Percentiles rank a stretch among this genome's conserved stretches.
phyloP scores from a whole-genome alignment of 1,284 basidiomycete species.

The Malassezia sympodialis region DNA sequence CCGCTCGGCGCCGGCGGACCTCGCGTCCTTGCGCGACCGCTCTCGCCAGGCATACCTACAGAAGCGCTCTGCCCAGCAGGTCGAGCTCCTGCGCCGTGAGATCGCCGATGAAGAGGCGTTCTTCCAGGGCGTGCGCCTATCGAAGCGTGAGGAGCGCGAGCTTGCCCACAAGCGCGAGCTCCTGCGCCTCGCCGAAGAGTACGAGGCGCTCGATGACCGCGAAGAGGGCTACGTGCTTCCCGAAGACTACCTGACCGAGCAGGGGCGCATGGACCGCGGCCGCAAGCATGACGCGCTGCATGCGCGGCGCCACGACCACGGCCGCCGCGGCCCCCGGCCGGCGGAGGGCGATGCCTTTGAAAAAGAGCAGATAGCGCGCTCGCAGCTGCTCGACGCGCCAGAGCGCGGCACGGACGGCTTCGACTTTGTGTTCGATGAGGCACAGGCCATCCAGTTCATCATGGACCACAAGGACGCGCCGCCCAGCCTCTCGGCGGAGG shows the following conservation, averaged over 20 bases:
- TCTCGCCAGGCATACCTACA: constrained; percentile 79
- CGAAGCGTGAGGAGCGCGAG: constrained; percentile 69
- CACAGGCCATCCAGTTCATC: constrained; percentile 89
- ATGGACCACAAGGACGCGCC: constrained; percentile 57
- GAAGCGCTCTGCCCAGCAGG: constrained; percentile 88
- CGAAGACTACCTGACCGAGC: constrained; percentile 85
- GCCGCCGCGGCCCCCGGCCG: constrained; percentile 55
- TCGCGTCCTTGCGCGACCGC: constrained; percentile 32
- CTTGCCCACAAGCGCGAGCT: constrained; percentile 87
- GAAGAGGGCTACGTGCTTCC: constrained; percentile 33
- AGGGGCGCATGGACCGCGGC: constrained; percentile 96
- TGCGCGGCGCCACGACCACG: constrained; percentile 67
- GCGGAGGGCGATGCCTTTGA: constrained; percentile 90
- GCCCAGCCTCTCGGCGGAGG: constrained; percentile 51
- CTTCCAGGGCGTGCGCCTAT: constrained; percentile 52
- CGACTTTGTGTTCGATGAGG: constrained; percentile 97
- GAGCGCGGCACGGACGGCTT: constrained; percentile 52
- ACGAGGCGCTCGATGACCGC: constrained; percentile 78
- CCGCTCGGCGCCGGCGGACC: constrained; percentile 48
- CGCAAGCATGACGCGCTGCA: constrained; percentile 89
- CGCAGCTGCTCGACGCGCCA: constrained; percentile 46
- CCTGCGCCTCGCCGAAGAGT: constrained; percentile 79
- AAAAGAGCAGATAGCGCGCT: constrained; percentile 75
- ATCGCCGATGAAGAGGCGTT: constrained; percentile 50
- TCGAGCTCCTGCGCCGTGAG: constrained; percentile 83